Conservation (phyloP, 768 basidiomycete species). For the Pholiota conissans region DNA sequence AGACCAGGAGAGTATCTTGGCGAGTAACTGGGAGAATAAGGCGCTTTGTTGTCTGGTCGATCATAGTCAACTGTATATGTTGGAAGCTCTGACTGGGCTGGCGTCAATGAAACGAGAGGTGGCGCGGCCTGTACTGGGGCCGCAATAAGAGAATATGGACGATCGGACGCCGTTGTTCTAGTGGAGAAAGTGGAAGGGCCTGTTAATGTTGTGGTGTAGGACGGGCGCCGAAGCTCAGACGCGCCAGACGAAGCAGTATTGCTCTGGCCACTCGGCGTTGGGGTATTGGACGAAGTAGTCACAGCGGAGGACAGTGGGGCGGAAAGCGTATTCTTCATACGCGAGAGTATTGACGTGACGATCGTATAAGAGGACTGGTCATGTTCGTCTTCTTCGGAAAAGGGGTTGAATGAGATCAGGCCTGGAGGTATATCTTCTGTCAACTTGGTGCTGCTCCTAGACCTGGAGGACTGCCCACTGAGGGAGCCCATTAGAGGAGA, state of each 20-base stretch:
- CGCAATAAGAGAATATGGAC: conserved; percentile 56
- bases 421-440: conserved; percentile 62
- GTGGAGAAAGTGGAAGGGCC: conserved; percentile 49
- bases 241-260: conserved; percentile 28
- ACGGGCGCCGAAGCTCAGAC: conserved; percentile 62
- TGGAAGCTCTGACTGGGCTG: conserved; percentile 78
- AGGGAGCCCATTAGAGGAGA: conserved; percentile 35
- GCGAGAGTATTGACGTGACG: conserved; percentile 77
- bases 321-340: conserved; percentile 78
- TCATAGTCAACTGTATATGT: conserved; percentile 70
- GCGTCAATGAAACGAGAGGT: conserved; percentile 82
- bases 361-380: conserved; percentile 86
- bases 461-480: conserved; percentile 51
- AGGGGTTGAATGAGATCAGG: conserved; percentile 88
- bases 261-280: conserved; percentile 29
- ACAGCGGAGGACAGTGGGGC: conserved; percentile 60
- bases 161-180: conserved; percentile 49
- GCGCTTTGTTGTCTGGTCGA: conserved; percentile 48
- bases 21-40: conserved; percentile 33
- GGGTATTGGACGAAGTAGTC: conserved; percentile 34
- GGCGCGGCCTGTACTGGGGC: conserved; percentile 66
- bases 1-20: conserved; percentile 44
- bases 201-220: conserved; percentile 43
- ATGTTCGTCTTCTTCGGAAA: conserved; percentile 90
- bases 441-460: conserved; percentile 62